These are phyloP conservation scores for Candida yuanshanica DNA, from an alignment of 805 yeast genomes.

Conservation along the genomic window DNA sequence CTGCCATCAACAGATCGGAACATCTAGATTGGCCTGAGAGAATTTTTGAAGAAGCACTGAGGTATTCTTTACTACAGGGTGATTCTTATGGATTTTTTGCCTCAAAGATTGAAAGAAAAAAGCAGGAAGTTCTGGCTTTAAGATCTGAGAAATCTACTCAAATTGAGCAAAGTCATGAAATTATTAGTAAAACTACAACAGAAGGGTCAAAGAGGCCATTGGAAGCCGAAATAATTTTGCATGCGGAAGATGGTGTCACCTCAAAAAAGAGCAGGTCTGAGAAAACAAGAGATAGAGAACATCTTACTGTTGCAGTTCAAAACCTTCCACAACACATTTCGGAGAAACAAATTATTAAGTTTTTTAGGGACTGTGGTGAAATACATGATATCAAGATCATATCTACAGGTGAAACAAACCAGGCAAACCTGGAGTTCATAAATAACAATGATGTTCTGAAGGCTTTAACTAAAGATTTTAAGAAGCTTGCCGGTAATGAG, in stretches of 20 bases:
- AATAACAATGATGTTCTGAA: slow-evolving; percentile 42
- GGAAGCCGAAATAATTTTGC: slow-evolving; percentile 3
- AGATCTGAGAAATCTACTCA: slow-evolving; percentile 1
- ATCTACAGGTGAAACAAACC: slow-evolving; percentile 12
- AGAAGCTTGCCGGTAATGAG: slow-evolving; percentile 36
- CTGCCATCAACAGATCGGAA: slow-evolving; percentile 26
- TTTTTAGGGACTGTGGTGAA: slow-evolving; percentile 59
- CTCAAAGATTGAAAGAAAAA: slow-evolving; percentile 23
- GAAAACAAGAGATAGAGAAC: slow-evolving; percentile 49
- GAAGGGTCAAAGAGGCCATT: slow-evolving; percentile 2
- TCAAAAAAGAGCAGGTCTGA: slow-evolving; percentile 9
- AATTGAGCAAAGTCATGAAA: neutral
- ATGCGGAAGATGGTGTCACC: neutral
- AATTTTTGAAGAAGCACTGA: slow-evolving; percentile 38
- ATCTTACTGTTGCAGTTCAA: slow-evolving; percentile 47
- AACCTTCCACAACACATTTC: slow-evolving; percentile 38
- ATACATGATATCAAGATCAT: slow-evolving; percentile 32
- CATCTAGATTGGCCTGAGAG: slow-evolving; percentile 47
- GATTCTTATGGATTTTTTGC: slow-evolving; percentile 22
- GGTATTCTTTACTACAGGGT: slow-evolving; percentile 33
- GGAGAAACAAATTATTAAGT: slow-evolving; percentile 33
- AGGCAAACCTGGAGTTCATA: slow-evolving; percentile 57
- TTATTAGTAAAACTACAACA: neutral
- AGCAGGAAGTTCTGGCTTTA: slow-evolving; percentile 8
- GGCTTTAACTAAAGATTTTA: slow-evolving; percentile 56